A percentile compares a stretch with the other conserved stretches of the same genome.
These are phyloP conservation scores for Geotrichum europaeum DNA, from an alignment of 1,139 yeast species.

Conservation along the genomic window DNA sequence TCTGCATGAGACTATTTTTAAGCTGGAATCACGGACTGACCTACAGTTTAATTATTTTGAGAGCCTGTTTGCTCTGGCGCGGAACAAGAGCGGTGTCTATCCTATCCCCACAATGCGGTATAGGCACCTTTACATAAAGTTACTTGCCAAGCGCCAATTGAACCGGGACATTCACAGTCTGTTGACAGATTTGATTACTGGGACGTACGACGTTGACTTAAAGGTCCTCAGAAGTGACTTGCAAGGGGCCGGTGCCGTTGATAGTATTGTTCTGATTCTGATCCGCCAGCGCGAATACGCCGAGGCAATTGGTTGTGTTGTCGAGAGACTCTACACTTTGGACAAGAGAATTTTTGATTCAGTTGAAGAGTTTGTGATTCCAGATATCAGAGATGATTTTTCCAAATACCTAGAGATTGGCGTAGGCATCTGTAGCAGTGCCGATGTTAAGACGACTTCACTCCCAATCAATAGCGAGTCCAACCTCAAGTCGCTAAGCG, in stretches of 20 bases:
- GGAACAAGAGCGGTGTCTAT: slow-evolving; percentile 15
- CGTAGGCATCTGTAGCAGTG: slow-evolving; percentile 24
- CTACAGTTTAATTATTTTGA: slow-evolving; percentile 26
- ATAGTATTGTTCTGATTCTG: slow-evolving; percentile 29
- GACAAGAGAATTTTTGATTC: slow-evolving; percentile 17
- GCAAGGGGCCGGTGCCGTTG: slow-evolving; percentile 27
- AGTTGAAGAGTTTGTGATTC: not conserved
- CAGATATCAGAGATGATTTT: slow-evolving; percentile 18
- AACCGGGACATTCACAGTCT: slow-evolving; percentile 22
- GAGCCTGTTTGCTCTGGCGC: slow-evolving; percentile 21
- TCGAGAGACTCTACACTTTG: slow-evolving; percentile 26
- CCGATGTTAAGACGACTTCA: slow-evolving; percentile 5
- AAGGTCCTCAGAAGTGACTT: slow-evolving; percentile 31
- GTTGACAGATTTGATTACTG: slow-evolving; percentile 23
- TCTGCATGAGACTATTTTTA: slow-evolving; percentile 26
- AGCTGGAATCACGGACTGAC: slow-evolving; percentile 19
- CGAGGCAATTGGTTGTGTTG: slow-evolving; percentile 34
- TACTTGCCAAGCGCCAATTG: slow-evolving; percentile 24
- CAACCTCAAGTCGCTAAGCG: slow-evolving; percentile 16
- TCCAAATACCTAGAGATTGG: slow-evolving; percentile 27
- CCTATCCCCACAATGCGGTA: slow-evolving; percentile 24
- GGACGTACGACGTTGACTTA: slow-evolving; percentile 30
- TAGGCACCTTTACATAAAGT: slow-evolving; percentile 27
- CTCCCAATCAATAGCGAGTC: not conserved
- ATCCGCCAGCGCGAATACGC: slow-evolving; percentile 26